Evolutionary conservation across 257 asterid genomes (phyloP), one percentile per base, ranked within the genome.

Genomic region (Scutellaria galericulata): DNA sequence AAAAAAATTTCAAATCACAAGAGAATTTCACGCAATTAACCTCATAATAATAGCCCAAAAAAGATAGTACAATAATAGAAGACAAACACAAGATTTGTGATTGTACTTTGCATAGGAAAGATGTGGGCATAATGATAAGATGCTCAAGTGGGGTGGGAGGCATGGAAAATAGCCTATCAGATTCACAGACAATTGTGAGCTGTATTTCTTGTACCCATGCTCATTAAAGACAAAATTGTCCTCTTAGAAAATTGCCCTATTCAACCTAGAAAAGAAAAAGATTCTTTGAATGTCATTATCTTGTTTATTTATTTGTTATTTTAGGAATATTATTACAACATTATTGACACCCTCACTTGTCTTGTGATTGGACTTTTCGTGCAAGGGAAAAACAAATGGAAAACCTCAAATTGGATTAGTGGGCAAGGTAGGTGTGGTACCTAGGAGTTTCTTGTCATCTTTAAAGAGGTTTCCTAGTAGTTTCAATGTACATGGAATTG

Each of bases 161-260:
- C 58, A 42, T 41, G 47, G 31, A 54, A 62, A 42, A 44, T 11
- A 1, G 11, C 50, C 18, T 1, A 66, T 59, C 7, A 6, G 63
- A 39, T 13, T 37, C 15, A 15, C 42, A 45, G 40, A 7, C 52
- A 11, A 53, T 39, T 44, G 44, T 63, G 76, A 70, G 77, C 77
- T 77, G 81, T 70, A 63, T 53, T 70, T 76, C 58, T 60, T 50
- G 71, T 52, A n/a, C 47, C 18, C 9, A 13, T 42, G n/a, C 37
- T 12, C n/a, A 0, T 3, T 5, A 53, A 63, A 20, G 73, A 70
- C 81, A 45, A 70, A 64, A 44, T 47, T 45, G 64, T 10, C 77
- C 50, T 31, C 22, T 24, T 24, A 24, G 1, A 2, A 37, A 15
- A 54, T 14, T 14, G 35, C 7, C 51, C 61, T 20, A 5, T 24